A percentile compares a stretch with the other conserved stretches of the same genome.
Evolutionary conservation across 345 rosid species (phyloP).

Genomic region (Corchorus capsularis): DNA sequence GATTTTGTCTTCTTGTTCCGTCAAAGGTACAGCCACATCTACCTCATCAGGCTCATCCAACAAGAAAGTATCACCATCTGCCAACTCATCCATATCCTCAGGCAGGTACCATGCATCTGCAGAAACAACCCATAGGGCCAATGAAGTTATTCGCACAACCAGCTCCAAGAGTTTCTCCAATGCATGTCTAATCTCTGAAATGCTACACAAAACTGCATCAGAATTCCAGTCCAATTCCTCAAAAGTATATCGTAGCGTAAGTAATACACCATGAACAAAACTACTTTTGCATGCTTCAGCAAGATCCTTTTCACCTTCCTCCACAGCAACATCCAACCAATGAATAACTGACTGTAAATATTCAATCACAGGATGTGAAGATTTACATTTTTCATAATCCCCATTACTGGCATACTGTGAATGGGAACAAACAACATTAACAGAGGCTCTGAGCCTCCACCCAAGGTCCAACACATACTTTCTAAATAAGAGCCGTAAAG

Average conservation of each 20-base stretch:
- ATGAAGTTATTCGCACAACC: conserved; percentile 75
- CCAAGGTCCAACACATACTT: conserved; percentile 89
- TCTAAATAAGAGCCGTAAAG: conserved; percentile 78
- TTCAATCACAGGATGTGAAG: conserved; percentile 61
- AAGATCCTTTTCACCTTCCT: conserved; percentile 82
- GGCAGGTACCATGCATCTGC: conserved; percentile 92
- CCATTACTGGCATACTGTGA: conserved; percentile 40
- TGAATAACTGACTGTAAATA: conserved; percentile 70
- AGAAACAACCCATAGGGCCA: conserved; percentile 97
- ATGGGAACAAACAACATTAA: conserved; percentile 48
- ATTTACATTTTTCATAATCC: conserved; percentile 29
- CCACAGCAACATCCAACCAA: conserved; percentile 74
- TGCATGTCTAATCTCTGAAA: conserved; percentile 67
- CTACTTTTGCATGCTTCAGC: conserved; percentile 82
- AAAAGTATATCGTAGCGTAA: conserved; percentile 84
- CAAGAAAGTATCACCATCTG: conserved; percentile 58
- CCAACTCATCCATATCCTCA: conserved; percentile 82
- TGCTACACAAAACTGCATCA: conserved; percentile 53
- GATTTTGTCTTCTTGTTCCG: conserved; percentile 45
- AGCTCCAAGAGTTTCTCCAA: conserved; percentile 74
- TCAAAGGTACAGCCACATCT: conserved; percentile 34
- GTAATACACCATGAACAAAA: conserved; percentile 93
- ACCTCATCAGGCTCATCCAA: conserved; percentile 48
- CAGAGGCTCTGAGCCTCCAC: conserved; percentile 68
- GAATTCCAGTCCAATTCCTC: conserved; percentile 96